phyloP scores from a whole-genome alignment of 1,139 yeast genomes.

The Magnusiomyces fungicola region DNA sequence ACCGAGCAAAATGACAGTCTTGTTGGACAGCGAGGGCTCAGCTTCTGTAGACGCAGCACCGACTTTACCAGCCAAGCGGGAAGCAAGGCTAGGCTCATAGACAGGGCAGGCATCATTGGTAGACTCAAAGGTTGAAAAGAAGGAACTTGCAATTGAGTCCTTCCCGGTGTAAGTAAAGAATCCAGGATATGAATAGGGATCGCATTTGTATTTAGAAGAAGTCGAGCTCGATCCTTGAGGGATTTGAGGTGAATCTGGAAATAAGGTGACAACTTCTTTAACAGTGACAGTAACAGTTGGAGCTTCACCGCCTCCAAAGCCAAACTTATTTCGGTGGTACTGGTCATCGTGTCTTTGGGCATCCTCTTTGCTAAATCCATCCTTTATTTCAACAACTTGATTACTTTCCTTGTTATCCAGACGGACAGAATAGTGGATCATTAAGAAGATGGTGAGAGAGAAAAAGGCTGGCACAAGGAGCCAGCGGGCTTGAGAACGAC shows the following conservation, averaged over 20 bases:
- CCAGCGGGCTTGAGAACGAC: background rate
- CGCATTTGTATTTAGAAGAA: constrained; percentile 7
- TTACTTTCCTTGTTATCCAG: background rate
- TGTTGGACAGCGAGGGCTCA: constrained; percentile 11
- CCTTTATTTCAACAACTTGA: background rate
- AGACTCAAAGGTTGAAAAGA: constrained; percentile 6
- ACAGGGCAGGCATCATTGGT: constrained; percentile 14
- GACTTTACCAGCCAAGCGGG: background rate
- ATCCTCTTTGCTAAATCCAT: too few species aligned
- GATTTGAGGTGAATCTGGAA: background rate
- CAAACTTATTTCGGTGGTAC: background rate
- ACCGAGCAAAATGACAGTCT: constrained; percentile 17
- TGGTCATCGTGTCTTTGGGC: background rate
- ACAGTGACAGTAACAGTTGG: constrained; percentile 4
- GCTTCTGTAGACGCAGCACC: background rate
- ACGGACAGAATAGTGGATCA: constrained; percentile 1
- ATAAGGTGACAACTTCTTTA: background rate
- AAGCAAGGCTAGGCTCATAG: constrained; percentile 10
- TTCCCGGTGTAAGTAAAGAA: constrained; percentile 10
- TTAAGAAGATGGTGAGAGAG: background rate
- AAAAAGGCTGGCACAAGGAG: constrained; percentile 1
- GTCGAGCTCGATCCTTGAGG: background rate
- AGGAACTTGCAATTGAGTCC: background rate
- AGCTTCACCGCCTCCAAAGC: background rate
- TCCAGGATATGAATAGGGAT: constrained; percentile 15